These are phyloP conservation scores for Oryza nivara DNA, from an alignment of 176 grass and related monocot species.

Conservation along the genomic window DNA sequence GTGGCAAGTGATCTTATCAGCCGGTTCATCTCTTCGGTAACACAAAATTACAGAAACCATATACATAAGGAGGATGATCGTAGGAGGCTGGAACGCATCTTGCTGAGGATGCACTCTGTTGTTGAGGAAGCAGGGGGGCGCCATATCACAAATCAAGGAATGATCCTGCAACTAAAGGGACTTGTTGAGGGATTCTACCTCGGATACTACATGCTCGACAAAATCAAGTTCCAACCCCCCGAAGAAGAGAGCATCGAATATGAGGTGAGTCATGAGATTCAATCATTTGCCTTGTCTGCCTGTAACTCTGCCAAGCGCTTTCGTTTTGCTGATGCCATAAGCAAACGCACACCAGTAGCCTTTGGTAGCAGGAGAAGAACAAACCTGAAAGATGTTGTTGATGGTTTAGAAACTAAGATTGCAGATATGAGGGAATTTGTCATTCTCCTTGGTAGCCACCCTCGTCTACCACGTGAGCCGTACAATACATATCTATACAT, in stretches of 20 bases:
- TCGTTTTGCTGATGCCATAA: conserved; percentile 10
- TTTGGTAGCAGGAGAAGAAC: background rate
- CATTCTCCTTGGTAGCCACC: conserved; percentile 32
- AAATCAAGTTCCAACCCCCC: background rate
- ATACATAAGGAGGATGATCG: background rate
- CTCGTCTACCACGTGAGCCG: conserved; percentile 23
- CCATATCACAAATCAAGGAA: conserved; percentile 24
- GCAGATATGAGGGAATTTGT: conserved; percentile 38
- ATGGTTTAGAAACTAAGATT: conserved; percentile 28
- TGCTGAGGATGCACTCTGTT: conserved; percentile 35
- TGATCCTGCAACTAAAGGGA: conserved; percentile 38
- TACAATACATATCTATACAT: conserved; percentile 35
- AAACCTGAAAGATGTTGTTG: conserved; percentile 25
- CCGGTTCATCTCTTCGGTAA: conserved; percentile 38
- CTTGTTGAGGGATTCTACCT: conserved; percentile 27
- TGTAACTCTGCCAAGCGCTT: conserved; percentile 22
- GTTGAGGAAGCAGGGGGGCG: conserved; percentile 35
- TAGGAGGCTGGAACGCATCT: conserved; percentile 30
- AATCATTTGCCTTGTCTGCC: background rate
- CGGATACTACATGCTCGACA: conserved; percentile 34
- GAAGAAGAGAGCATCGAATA: no score
- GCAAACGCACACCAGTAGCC: background rate
- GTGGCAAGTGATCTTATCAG: conserved; percentile 29
- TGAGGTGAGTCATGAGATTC: conserved; percentile 26
- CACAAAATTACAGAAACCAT: background rate